These are phyloP conservation scores for Ganoderma boninense DNA, from an alignment of 1,284 basidiomycete genomes.

Conservation along the genomic window DNA sequence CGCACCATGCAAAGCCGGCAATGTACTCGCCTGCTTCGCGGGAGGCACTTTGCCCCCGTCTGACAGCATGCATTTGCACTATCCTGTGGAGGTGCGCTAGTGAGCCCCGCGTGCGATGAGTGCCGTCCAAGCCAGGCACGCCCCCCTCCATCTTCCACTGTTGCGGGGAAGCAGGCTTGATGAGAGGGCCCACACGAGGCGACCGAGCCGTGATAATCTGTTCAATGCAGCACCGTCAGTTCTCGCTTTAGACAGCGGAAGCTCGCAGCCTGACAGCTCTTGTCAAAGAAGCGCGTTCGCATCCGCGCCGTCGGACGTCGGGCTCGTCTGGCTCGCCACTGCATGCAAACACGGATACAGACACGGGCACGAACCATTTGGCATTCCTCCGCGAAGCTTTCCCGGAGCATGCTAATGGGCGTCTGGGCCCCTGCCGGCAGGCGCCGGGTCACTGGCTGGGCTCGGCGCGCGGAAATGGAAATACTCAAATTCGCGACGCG, in stretches of 20 bases:
- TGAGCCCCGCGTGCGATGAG: neutral
- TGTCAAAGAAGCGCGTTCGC: constrained; percentile 11
- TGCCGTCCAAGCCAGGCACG: constrained; percentile 14
- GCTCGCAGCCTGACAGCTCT: constrained; percentile 24
- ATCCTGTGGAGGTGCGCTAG: neutral
- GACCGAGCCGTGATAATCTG: neutral
- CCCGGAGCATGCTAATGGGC: neutral
- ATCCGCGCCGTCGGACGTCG: neutral
- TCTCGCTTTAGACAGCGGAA: neutral
- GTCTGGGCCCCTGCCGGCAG: neutral
- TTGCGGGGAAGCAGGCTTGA: neutral
- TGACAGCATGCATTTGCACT: neutral
- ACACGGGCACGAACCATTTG: neutral
- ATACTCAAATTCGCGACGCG: constrained; percentile 7
- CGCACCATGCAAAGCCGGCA: neutral
- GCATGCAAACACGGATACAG: neutral
- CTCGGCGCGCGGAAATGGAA: neutral
- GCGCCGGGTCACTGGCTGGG: neutral
- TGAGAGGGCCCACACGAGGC: neutral
- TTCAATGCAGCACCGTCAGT: neutral
- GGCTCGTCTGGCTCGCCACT: neutral
- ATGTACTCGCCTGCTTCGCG: neutral
- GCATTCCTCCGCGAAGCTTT: constrained; percentile 15
- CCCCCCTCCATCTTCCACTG: neutral
- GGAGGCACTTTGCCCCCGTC: neutral